Evolutionary conservation across 2,329 filamentous ascomycete species (phyloP).

Genomic region (Alternaria postmessia): DNA sequence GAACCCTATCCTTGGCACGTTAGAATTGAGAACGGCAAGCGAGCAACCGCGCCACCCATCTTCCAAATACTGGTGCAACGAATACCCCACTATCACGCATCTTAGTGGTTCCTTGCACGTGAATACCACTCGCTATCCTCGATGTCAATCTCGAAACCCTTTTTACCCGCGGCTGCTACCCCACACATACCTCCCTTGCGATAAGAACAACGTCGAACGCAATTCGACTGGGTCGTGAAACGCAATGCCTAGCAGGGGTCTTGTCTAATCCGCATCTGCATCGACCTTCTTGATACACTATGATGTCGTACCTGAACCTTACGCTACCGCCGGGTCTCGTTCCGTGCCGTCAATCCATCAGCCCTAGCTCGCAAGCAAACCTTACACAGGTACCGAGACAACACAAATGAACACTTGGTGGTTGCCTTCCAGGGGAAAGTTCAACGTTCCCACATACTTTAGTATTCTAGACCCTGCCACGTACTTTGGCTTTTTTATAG

Average conservation of each 20-base stretch:
- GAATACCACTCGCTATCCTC: neutral
- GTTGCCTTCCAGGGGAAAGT: neutral
- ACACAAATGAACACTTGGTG: neutral
- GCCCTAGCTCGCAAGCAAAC: neutral
- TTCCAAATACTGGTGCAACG: neutral
- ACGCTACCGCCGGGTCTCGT: neutral
- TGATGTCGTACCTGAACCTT: neutral
- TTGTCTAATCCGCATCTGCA: neutral
- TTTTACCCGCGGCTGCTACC: neutral
- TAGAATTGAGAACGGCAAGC: neutral
- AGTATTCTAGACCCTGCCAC: too few species aligned
- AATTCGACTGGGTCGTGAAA: neutral
- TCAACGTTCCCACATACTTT: neutral
- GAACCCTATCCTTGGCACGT: neutral
- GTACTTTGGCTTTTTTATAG: too few species aligned
- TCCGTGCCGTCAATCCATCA: neutral
- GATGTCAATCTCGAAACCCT: constrained; percentile 1
- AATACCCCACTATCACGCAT: neutral
- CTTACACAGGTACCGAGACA: neutral
- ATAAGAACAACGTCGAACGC: constrained; percentile 1
- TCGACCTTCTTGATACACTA: neutral
- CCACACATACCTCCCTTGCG: neutral
- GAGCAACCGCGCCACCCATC: neutral
- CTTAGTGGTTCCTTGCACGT: neutral
- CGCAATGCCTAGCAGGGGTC: neutral